Evolutionary conservation across 176 grass and related monocot species (phyloP).

Genomic region (Ampelocalamus luodianensis): DNA sequence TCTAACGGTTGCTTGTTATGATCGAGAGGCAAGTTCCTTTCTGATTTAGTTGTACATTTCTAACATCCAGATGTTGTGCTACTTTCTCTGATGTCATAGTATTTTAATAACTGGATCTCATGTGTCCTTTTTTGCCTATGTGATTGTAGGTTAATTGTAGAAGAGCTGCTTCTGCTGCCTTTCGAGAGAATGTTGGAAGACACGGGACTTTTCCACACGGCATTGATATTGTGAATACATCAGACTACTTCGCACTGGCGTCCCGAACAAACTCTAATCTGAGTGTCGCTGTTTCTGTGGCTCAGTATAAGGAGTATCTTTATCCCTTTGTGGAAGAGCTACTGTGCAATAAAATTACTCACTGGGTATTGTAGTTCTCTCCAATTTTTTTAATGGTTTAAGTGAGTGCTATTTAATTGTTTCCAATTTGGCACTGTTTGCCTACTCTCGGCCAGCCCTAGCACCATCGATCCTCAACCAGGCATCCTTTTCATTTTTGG

Average conservation of each 20-base stretch:
- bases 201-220: conserved; percentile 84
- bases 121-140: conserved; percentile 33
- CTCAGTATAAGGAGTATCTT: conserved; percentile 83
- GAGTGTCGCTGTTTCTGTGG: conserved; percentile 75
- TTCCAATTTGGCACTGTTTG: conserved; percentile 6
- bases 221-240: conserved; percentile 92
- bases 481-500: no score
- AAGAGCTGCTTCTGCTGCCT: conserved; percentile 98
- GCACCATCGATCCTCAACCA: no score
- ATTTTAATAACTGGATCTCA: conserved; percentile 34
- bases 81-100: conserved; percentile 18
- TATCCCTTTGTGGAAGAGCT: conserved; percentile 89
- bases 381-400: conserved; percentile 11
- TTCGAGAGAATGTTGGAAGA: conserved; percentile 99
- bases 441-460: not conserved
- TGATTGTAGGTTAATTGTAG: conserved; percentile 88
- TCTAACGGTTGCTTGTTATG: conserved; percentile 87
- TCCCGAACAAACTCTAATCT: conserved; percentile 92
- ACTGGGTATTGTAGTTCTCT: conserved; percentile 64
- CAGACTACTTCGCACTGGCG: conserved; percentile 93
- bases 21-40: conserved; percentile 85
- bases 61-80: conserved; percentile 22
- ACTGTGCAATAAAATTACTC: conserved; percentile 82
- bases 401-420: conserved; percentile 15
- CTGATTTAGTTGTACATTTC: conserved; percentile 40